Conservation (phyloP, 2,329 filamentous ascomycete genomes). For the Paraphoma chrysanthemicola region DNA sequence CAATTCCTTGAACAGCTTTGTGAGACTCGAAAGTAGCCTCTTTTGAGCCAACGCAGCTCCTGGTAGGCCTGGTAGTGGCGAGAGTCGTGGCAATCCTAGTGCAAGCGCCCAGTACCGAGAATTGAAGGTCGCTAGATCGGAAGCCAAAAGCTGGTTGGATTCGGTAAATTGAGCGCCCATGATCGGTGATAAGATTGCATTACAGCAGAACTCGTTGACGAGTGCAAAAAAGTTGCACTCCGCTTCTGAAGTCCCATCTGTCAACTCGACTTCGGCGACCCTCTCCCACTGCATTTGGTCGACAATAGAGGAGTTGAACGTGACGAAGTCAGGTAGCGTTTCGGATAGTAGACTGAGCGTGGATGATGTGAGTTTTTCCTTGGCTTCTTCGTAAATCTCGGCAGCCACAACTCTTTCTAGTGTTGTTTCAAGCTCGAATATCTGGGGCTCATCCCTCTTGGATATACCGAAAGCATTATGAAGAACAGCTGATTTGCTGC, state of each 20-base stretch:
- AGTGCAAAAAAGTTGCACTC: constrained; percentile 56
- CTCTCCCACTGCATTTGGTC: constrained; percentile 71
- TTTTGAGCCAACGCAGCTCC: constrained; percentile 43
- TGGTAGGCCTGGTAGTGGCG: constrained; percentile 58
- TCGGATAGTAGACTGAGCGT: constrained; percentile 40
- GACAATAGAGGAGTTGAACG: constrained; percentile 64
- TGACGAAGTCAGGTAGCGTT: constrained; percentile 63
- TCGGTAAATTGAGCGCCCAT: constrained; percentile 59
- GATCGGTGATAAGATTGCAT: constrained; percentile 56
- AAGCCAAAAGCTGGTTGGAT: constrained; percentile 52
- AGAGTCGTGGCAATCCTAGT: constrained; percentile 62
- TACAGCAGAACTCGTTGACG: constrained; percentile 64
- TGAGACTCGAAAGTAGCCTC: constrained; percentile 36
- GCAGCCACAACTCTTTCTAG: constrained; percentile 41
- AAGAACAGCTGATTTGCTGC: constrained; percentile 27
- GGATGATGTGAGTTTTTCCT: constrained; percentile 48
- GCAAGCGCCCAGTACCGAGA: constrained; percentile 61
- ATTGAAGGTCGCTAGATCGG: constrained; percentile 65
- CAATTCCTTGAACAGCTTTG: constrained; percentile 34
- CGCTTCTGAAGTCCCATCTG: constrained; percentile 53
- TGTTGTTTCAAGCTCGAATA: constrained; percentile 38
- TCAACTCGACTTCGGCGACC: constrained; percentile 54
- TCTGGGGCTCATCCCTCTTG: constrained; percentile 20
- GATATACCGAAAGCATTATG: constrained; percentile 41
- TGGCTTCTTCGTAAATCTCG: constrained; percentile 56